A percentile compares a stretch with the other conserved stretches of the same genome.
Evolutionary conservation across 2,329 filamentous ascomycete species (phyloP).

Genomic region (Penicillium hesseltinei): DNA sequence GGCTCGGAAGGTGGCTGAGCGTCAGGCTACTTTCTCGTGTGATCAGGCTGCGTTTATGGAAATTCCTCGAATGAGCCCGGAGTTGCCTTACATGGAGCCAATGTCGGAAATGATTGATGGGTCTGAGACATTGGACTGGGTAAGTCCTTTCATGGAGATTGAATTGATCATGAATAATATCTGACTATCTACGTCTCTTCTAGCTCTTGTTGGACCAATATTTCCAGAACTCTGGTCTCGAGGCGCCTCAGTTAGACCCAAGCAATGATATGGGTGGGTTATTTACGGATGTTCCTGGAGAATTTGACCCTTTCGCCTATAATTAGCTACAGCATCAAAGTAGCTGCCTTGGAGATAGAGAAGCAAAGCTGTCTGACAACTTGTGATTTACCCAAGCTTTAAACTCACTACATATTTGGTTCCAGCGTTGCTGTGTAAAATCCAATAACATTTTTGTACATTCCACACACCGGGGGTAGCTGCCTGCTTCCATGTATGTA

Average conservation of each 20-base stretch:
- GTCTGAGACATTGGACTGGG: constrained; percentile 20
- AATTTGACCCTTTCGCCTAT: not conserved
- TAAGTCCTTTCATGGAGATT: not conserved
- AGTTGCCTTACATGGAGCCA: constrained; percentile 14
- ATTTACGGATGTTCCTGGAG: not conserved
- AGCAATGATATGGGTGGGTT: not conserved
- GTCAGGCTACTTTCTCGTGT: not conserved
- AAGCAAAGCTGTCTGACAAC: not conserved
- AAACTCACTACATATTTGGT: not conserved
- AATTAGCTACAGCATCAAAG: not conserved
- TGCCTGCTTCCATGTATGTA: not conserved
- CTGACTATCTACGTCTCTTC: not conserved
- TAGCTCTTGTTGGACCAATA: constrained; percentile 10
- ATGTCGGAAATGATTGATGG: constrained; percentile 24
- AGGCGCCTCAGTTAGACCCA: not conserved
- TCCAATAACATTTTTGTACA: not conserved
- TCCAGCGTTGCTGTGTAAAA: not conserved
- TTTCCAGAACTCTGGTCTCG: constrained; percentile 9
- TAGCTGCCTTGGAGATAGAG: not conserved
- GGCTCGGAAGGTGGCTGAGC: constrained; percentile 16
- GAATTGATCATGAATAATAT: not conserved
- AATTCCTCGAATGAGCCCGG: not conserved
- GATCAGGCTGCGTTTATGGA: not conserved
- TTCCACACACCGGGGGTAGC: not conserved
- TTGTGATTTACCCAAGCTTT: not conserved